Percentiles rank a stretch among this genome's conserved stretches.
Conservation (phyloP, 306 rosid genomes). For the Arachis hypogaea region DNA sequence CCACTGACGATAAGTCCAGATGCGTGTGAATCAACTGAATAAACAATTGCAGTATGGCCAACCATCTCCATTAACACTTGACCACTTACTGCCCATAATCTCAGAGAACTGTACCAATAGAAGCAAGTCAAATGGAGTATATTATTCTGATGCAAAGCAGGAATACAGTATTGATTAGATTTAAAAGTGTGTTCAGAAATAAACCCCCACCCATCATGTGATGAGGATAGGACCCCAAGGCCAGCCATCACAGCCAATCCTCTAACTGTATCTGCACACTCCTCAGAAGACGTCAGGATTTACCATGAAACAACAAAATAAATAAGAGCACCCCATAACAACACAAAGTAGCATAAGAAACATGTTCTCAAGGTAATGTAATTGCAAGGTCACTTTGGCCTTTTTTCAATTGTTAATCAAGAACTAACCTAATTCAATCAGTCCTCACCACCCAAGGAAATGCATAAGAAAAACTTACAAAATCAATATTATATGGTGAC, state of each 20-base stretch:
- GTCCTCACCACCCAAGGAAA: conserved; percentile 28
- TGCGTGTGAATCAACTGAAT: conserved; percentile 88
- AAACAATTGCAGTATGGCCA: conserved; percentile 89
- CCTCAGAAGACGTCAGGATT: conserved; percentile 39
- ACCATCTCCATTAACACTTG: conserved; percentile 89
- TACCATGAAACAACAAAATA: conserved; percentile 8
- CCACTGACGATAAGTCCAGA: conserved; percentile 91
- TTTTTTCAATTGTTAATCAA: conserved; percentile 13
- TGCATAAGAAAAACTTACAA: background rate
- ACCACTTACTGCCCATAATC: conserved; percentile 89
- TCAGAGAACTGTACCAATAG: conserved; percentile 66
- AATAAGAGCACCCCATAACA: conserved; percentile 15
- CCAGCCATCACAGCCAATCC: conserved; percentile 86
- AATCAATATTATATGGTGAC: background rate
- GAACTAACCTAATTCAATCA: background rate
- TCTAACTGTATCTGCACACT: conserved; percentile 85
- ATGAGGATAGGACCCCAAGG: conserved; percentile 86
- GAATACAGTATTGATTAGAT: conserved; percentile 30
- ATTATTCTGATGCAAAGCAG: conserved; percentile 15
- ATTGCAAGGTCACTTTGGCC: conserved; percentile 14
- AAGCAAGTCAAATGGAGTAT: conserved; percentile 38
- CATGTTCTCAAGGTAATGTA: conserved; percentile 24
- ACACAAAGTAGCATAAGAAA: conserved; percentile 26
- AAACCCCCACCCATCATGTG: conserved; percentile 89
- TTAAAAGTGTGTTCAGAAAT: conserved; percentile 33